These are phyloP conservation scores for Klebsormidium nitens DNA, from an alignment of 139 green algal species.

Conservation along the genomic window DNA sequence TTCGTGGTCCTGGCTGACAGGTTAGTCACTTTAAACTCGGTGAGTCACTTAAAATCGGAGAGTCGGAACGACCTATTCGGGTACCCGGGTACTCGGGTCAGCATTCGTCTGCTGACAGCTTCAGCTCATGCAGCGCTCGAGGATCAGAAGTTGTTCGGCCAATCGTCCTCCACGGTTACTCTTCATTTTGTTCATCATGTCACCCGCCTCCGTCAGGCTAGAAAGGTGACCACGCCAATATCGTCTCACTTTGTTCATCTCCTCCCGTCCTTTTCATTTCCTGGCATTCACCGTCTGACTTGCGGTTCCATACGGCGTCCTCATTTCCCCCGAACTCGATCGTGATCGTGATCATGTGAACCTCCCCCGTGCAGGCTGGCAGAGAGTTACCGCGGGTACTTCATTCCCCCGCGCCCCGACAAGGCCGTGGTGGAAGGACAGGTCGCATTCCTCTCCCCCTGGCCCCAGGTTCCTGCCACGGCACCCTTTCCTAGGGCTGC, in stretches of 20 bases:
- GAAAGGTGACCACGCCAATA: neutral
- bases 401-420: conserved; percentile 81
- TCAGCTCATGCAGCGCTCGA: neutral
- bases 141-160: neutral
- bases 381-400: conserved; percentile 70
- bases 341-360: neutral
- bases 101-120: neutral
- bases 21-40: neutral
- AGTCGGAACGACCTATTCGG: neutral
- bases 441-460: too few relatives aligned
- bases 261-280: neutral
- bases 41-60: neutral
- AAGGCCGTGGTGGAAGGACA: conserved; percentile 77
- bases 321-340: too few relatives aligned
- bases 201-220: neutral
- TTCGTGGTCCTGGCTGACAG: conserved; percentile 43
- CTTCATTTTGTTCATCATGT: conserved; percentile 9
- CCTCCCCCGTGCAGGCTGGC: conserved; percentile 45
- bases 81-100: neutral
- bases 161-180: neutral
- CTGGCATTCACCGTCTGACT: too few relatives aligned
- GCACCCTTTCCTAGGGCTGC: conserved; percentile 9
- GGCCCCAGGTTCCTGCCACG: too few relatives aligned
- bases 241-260: neutral
- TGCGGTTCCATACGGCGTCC: too few relatives aligned